Base-by-base conservation (phyloP, 202 grass and related monocot species). In the Thinopyrum obtusiflorum region DNA sequence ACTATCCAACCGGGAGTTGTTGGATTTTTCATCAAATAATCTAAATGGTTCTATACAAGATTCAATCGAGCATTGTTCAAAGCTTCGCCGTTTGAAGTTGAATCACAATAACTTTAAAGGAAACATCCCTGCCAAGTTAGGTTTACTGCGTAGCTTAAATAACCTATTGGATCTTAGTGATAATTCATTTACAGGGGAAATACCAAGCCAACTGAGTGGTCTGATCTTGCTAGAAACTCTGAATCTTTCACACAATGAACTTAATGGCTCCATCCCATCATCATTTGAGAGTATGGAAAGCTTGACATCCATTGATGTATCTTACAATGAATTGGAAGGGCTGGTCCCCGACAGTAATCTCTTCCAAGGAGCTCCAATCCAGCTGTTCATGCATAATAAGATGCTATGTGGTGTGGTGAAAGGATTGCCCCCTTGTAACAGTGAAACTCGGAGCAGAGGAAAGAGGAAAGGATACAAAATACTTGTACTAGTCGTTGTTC, bases 161-260 rank as follows among this genome's bases (percentile, higher is more conserved):
- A 75, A 76, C 14, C 65, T 92, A 20, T 86, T 92, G 61, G 90
- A 92, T 86, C 57, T 92, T n/a, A 92, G 90, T 51, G 80, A 76
- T 60, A 92, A 92, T 83, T 86, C 67, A 24, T 61, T 89, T 20
- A 59, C 33, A n/a, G 90, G 90, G 74, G 1, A 2, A 1, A 89
- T 92, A 68, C 83, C 87, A 36, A 80, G 86, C n/a, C 81, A 84
- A 84, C 78, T 92, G 11, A 60, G 26, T 14, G 83, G 83, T 66
- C 42, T 92, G 35, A 36, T 35, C 36, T 60, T 26, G 25, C 78
- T 92, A 51, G 59, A 80, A 6, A 59, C 39, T 12, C 59, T 92
- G 18, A 92, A 92, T 84, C 49, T 92, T 28, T 92, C 90, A 7
- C 90, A 81, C 31, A 92, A 92, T 12, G 9, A 36, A 20, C 80